These are phyloP conservation scores for Penicillium robsamsonii DNA, from an alignment of 495 filamentous ascomycete genomes.

Conservation along the genomic window DNA sequence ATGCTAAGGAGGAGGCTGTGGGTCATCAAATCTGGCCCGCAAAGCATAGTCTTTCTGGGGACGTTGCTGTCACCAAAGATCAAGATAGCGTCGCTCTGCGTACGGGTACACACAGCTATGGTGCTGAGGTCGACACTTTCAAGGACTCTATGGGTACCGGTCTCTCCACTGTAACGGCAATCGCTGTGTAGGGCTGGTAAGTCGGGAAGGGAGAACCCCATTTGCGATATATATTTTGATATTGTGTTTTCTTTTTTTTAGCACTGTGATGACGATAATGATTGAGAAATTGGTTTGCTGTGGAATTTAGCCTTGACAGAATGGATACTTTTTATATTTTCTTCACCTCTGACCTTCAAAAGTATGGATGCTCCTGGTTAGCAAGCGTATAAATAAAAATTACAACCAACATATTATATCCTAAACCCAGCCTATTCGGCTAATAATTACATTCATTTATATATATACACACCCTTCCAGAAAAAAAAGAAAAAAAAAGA, in stretches of 20 bases:
- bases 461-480: neutral
- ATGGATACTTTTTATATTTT: constrained; percentile 2
- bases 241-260: neutral
- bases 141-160: neutral
- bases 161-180: neutral
- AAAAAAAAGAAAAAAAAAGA: neutral
- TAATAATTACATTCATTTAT: neutral
- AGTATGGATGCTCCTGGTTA: neutral
- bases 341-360: neutral
- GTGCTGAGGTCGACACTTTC: neutral
- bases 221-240: neutral
- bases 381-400: too few species aligned
- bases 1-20: constrained; percentile 32
- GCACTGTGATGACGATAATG: neutral
- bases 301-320: constrained; percentile 2
- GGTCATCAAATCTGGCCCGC: constrained; percentile 45
- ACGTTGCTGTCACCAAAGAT: neutral
- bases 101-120: neutral
- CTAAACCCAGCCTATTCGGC: neutral
- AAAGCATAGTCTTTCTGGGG: neutral
- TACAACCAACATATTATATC: neutral
- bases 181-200: neutral
- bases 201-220: neutral
- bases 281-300: neutral
- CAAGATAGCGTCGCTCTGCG: constrained; percentile 18